phyloP scores from a whole-genome alignment of 768 basidiomycete genomes.

The Boletellus ananas region DNA sequence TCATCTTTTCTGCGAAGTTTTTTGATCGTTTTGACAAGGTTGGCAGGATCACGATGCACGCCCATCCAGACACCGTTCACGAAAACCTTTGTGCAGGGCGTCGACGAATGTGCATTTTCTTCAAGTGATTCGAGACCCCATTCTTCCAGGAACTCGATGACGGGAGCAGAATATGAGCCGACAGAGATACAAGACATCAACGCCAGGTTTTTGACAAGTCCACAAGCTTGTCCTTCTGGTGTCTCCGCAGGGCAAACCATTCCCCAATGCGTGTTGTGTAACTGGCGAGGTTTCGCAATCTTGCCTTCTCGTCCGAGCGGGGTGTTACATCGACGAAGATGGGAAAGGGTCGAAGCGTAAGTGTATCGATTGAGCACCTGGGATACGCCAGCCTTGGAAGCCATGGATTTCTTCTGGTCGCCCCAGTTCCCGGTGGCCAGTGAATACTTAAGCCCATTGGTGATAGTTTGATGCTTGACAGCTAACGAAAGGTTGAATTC shows the following conservation, averaged over 20 bases:
- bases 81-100: slow-evolving; percentile 92
- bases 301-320: slow-evolving; percentile 98
- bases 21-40: slow-evolving; percentile 90
- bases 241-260: slow-evolving; percentile 99
- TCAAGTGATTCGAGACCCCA: slow-evolving; percentile 96
- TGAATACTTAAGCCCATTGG: slow-evolving; percentile 97
- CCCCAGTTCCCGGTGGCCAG: slow-evolving; percentile 99
- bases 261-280: slow-evolving; percentile 99
- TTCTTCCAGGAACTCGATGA: slow-evolving; percentile 97
- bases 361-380: slow-evolving; percentile 99
- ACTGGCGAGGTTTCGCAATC: slow-evolving; percentile 97
- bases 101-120: slow-evolving; percentile 83
- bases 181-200: slow-evolving; percentile 98
- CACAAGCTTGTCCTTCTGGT: slow-evolving; percentile 99
- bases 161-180: slow-evolving; percentile 91
- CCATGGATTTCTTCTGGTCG: slow-evolving; percentile 98
- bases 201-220: slow-evolving; percentile 96
- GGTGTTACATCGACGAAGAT: slow-evolving; percentile 96
- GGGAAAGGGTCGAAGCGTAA: slow-evolving; percentile 96
- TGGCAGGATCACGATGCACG: slow-evolving; percentile 91
- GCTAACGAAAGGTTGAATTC: slow-evolving; percentile 89
- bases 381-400: slow-evolving; percentile 96
- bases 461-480: slow-evolving; percentile 95
- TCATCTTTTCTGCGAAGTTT: slow-evolving; percentile 91
- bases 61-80: slow-evolving; percentile 99